Conservation (phyloP, 805 yeast genomes). For the Teunomyces panamensis region DNA sequence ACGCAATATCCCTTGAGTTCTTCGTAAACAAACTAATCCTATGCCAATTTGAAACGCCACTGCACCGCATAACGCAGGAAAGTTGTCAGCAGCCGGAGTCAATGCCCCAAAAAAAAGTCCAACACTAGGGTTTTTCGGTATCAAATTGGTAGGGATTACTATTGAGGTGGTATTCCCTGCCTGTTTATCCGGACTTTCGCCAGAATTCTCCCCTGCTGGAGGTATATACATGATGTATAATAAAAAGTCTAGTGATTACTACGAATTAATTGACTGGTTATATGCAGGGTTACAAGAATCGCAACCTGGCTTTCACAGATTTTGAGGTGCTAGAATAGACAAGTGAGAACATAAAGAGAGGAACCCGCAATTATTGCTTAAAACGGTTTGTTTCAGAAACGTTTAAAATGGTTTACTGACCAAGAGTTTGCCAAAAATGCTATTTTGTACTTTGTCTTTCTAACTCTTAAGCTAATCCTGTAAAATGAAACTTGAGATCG, state of each 20-base stretch:
- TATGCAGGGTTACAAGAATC: background rate
- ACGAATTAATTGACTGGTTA: background rate
- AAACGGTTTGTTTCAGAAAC: no score
- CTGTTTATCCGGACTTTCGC: conserved; percentile 1
- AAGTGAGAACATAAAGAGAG: no score
- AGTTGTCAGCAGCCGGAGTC: conserved; percentile 69
- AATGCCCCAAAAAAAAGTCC: conserved; percentile 58
- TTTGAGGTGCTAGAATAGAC: no score
- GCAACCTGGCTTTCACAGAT: no score
- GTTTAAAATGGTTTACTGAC: no score
- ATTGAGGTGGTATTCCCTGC: conserved; percentile 1
- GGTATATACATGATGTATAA: conserved; percentile 35
- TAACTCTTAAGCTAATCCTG: no score
- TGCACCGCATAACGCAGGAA: conserved; percentile 49
- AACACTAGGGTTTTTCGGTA: conserved; percentile 12
- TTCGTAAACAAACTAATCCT: conserved; percentile 35
- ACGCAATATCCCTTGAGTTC: conserved; percentile 15
- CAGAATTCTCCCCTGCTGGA: conserved; percentile 21
- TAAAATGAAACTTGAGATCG: no score
- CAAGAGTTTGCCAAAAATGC: no score
- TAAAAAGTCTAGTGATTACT: background rate
- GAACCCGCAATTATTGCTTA: no score
- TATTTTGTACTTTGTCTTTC: no score
- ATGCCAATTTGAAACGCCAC: conserved; percentile 51
- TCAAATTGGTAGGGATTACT: conserved; percentile 3